Evolutionary conservation across 1,284 basidiomycete species (phyloP).

Genomic region (Cutaneotrichosporon sp.): DNA sequence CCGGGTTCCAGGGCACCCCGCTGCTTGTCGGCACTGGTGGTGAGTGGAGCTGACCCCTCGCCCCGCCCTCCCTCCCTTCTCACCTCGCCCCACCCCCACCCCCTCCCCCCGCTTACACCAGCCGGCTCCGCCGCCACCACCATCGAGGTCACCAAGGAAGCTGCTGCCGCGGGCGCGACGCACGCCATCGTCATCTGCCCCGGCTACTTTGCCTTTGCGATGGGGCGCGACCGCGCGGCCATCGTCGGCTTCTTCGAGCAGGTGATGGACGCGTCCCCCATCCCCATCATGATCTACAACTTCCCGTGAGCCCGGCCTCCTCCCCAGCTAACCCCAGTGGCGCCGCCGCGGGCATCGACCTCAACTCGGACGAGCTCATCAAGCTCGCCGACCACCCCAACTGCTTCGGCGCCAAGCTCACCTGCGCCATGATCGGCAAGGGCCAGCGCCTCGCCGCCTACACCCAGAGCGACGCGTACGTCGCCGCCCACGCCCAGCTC

Average conservation of each 20-base stretch:
- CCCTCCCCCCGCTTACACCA: conserved; percentile 6
- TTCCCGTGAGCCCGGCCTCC: conserved; percentile 62
- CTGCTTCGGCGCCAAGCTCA: conserved; percentile 85
- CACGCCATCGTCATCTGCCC: conserved; percentile 59
- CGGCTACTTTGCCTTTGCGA: conserved; percentile 56
- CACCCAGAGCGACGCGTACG: conserved; percentile 47
- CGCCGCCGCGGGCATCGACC: conserved; percentile 76
- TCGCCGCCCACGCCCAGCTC: conserved; percentile 35
- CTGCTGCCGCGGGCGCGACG: conserved; percentile 75
- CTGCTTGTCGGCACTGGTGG: conserved; percentile 85
- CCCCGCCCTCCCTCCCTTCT: no score
- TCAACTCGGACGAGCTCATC: conserved; percentile 77
- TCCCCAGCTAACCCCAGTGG: conserved; percentile 31
- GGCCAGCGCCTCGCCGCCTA: conserved; percentile 69
- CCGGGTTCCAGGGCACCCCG: conserved; percentile 66
- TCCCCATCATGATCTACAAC: conserved; percentile 90
- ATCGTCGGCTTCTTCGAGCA: conserved; percentile 57
- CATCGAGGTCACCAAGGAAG: conserved; percentile 73
- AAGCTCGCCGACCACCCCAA: conserved; percentile 76
- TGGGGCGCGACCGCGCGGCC: conserved; percentile 54
- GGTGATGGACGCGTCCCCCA: conserved; percentile 77
- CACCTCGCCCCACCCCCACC: background rate
- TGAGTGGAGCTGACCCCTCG: conserved; percentile 52
- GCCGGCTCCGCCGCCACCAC: conserved; percentile 72
- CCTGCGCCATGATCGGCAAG: conserved; percentile 82